Conservation (phyloP, 2,329 filamentous ascomycete species). For the Zelopaecilomyces penicillatus region DNA sequence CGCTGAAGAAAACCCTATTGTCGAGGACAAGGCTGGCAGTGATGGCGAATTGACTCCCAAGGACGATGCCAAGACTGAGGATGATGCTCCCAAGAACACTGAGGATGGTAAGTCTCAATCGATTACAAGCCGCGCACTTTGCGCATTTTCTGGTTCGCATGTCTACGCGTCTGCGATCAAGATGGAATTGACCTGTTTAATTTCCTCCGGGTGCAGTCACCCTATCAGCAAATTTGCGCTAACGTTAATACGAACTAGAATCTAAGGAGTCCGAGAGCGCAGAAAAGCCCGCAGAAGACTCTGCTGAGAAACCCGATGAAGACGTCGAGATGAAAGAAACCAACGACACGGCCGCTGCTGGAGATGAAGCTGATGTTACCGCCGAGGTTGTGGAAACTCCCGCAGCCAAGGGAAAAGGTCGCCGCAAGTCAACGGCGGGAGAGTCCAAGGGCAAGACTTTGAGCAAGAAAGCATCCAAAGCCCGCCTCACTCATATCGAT, state of each 20-base stretch:
- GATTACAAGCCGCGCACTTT: not conserved
- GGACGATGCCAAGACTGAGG: conserved; percentile 15
- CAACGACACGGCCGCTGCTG: conserved; percentile 21
- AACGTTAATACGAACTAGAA: conserved; percentile 18
- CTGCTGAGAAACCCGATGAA: conserved; percentile 20
- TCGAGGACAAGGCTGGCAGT: conserved; percentile 15
- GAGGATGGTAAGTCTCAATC: conserved; percentile 22
- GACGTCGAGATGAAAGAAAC: conserved; percentile 48
- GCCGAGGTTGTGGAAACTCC: conserved; percentile 21
- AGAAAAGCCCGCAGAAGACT: conserved; percentile 22
- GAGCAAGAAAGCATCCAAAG: conserved; percentile 76
- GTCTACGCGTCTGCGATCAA: not conserved
- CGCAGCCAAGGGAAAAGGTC: conserved; percentile 36
- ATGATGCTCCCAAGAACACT: conserved; percentile 16
- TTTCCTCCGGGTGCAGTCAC: not conserved
- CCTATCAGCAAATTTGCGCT: conserved; percentile 16
- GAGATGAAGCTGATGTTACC: conserved; percentile 18
- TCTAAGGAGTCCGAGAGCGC: conserved; percentile 18
- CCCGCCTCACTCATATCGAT: conserved; percentile 62
- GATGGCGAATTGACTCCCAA: conserved; percentile 15
- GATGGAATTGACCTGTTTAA: too few species aligned
- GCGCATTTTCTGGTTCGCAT: conserved; percentile 6
- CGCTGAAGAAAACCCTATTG: conserved; percentile 21
- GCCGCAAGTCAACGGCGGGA: conserved; percentile 66
- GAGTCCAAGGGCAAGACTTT: conserved; percentile 69